phyloP scores from a whole-genome alignment of 371 early-diverging fungal species.

The Circinella minor region DNA sequence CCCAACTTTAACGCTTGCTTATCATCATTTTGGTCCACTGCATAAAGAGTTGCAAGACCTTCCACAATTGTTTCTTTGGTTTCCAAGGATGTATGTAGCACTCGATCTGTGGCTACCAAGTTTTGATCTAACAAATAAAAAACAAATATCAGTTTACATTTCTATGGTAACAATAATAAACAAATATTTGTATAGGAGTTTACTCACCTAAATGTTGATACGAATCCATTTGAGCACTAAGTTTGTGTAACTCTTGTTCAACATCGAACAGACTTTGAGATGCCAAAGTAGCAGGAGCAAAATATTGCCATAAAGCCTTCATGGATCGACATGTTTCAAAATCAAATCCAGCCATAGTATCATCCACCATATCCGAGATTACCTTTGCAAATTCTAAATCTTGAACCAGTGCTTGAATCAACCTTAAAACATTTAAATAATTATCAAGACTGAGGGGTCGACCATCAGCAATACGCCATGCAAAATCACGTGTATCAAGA shows the following conservation, averaged over 20 bases:
- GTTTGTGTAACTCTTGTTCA: constrained; percentile 44
- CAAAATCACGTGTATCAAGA: constrained; percentile 62
- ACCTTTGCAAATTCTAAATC: constrained; percentile 8
- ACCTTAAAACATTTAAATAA: constrained; percentile 52
- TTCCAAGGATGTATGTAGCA: constrained; percentile 44
- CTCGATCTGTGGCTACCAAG: constrained; percentile 28
- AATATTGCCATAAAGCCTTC: constrained; percentile 67
- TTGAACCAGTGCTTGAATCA: constrained; percentile 33
- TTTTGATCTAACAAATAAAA: constrained; percentile 24
- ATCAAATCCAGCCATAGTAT: constrained; percentile 48
- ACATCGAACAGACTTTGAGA: constrained; percentile 52
- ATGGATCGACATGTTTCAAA: constrained; percentile 60
- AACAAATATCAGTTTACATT: background rate
- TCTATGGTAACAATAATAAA: too few relatives aligned
- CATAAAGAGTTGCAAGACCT: constrained; percentile 75
- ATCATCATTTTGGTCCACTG: constrained; percentile 63
- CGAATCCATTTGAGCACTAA: constrained; percentile 29
- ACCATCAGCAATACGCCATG: constrained; percentile 59
- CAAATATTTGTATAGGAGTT: too few relatives aligned
- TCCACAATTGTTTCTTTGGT: constrained; percentile 72
- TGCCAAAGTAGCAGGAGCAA: constrained; percentile 62
- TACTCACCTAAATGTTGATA: constrained; percentile 25
- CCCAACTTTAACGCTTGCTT: constrained; percentile 51
- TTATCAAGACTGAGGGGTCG: constrained; percentile 60
- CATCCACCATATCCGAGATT: constrained; percentile 23